Base-by-base conservation (phyloP, 306 rosid species). In the Begonia fuchsioides region DNA sequence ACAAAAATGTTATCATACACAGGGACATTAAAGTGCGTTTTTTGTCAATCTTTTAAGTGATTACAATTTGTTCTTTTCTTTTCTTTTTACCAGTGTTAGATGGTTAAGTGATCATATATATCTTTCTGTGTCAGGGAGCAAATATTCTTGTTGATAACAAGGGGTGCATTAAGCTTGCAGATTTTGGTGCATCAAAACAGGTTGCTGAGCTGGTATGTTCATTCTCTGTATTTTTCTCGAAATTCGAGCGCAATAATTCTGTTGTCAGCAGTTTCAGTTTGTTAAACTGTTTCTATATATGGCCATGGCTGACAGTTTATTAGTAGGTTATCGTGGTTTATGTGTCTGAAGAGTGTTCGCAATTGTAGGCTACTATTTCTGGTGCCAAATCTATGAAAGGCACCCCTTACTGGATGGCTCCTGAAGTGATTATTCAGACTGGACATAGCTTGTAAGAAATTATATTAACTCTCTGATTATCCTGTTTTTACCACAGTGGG, bases 341-440 rank as follows among this genome's bases (percentile, higher is more conserved):
- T 1, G 16, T 58, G 20, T 60, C 61, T 64, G 59, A 59, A 50
- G 62, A 56, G 38, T 61, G 55, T 16, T 13, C 63, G 43, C 15
- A 59, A 41, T 32, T 75, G 68, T 64, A 92, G 99, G 96, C 99
- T 59, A 92, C 99, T 43, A 74, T 92, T 58, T 79, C 99, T 5
- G 94, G 99, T 52, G 96, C 99, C 49, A 92, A 92, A 80, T 92
- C 99, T 59, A 92, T 92, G 96, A 92, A 92, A 81, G 99, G 99
- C 44, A 92, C 99, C 57, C 99, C 99, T 53, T 86, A 92, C 59
- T 92, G 99, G 99, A 92, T 92, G 99, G 94, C 99, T 80, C 99
- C 99, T 50, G 99, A 92, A 80, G 99, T 92, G 60, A 82, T 92
- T 82, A 86, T 76, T 52, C 96, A 92, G 75, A 92, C 99, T 48